phyloP scores from a whole-genome alignment of 768 basidiomycete species.

The Trametes gibbosa region DNA sequence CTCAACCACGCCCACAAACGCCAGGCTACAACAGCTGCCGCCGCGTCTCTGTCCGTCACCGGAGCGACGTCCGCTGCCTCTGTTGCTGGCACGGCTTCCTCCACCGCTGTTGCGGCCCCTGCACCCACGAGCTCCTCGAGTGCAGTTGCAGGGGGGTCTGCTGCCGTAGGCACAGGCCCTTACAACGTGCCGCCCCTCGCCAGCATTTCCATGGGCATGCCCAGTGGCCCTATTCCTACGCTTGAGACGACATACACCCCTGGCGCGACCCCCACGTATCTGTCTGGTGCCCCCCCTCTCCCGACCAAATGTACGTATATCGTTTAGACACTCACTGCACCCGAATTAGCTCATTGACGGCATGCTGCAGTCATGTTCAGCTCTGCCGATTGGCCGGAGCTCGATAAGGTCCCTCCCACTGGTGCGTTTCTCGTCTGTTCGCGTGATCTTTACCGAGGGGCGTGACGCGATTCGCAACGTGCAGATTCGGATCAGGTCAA shows the following conservation, averaged over 20 bases:
- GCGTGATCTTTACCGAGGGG: neutral
- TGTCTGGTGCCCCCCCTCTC: conserved; percentile 58
- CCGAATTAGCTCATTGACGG: neutral
- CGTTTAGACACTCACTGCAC: neutral
- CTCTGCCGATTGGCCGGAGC: conserved; percentile 55
- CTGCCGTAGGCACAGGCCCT: conserved; percentile 32
- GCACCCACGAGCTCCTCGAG: conserved; percentile 4
- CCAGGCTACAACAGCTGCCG: conserved; percentile 7
- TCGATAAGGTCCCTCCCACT: conserved; percentile 59
- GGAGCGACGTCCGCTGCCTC: conserved; percentile 20
- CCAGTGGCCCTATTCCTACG: conserved; percentile 46
- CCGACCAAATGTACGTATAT: conserved; percentile 57
- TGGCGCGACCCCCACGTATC: conserved; percentile 59
- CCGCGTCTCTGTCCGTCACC: conserved; percentile 14
- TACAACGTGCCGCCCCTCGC: conserved; percentile 57
- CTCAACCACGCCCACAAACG: conserved; percentile 19
- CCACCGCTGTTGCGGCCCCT: conserved; percentile 9
- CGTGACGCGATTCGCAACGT: neutral
- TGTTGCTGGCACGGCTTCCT: neutral
- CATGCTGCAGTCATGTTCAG: conserved; percentile 42
- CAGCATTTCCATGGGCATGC: conserved; percentile 62
- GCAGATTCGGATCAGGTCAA: conserved; percentile 61
- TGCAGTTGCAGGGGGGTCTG: conserved; percentile 10
- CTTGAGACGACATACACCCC: conserved; percentile 52
- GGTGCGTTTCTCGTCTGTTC: conserved; percentile 35